These are phyloP conservation scores for Berberis thunbergii DNA, from an alignment of 164 flowering plant species.

Conservation along the genomic window DNA sequence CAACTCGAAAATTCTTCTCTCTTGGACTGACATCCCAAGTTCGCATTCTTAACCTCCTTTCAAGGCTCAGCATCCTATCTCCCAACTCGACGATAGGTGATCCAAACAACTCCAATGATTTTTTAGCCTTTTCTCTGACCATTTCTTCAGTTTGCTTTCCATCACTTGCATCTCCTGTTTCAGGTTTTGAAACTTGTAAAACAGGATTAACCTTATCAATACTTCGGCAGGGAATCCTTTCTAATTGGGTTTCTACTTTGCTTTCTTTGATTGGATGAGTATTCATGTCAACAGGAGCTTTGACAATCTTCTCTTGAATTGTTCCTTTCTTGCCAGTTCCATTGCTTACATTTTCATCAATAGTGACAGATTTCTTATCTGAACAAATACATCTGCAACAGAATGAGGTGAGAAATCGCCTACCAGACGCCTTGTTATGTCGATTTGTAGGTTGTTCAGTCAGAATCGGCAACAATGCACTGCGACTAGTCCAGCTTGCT, in stretches of 20 bases:
- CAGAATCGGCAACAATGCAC: constrained; percentile 25
- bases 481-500: constrained; percentile 65
- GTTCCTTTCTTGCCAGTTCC: constrained; percentile 6
- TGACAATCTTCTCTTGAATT: constrained; percentile 6
- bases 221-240: constrained; percentile 5
- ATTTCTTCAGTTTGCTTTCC: constrained; percentile 6
- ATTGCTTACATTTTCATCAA: constrained; percentile 10
- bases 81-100: constrained; percentile 27
- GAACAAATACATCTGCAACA: constrained; percentile 48
- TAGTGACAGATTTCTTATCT: constrained; percentile 38
- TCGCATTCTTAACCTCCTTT: constrained; percentile 29
- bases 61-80: constrained; percentile 20
- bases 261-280: constrained; percentile 5
- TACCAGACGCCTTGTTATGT: constrained; percentile 8
- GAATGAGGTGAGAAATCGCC: constrained; percentile 33
- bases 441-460: constrained; percentile 13
- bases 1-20: constrained; percentile 18
- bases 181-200: constrained; percentile 12
- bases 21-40: constrained; percentile 27
- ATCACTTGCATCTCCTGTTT: constrained; percentile 5
- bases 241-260: constrained; percentile 5
- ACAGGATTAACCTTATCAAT: constrained; percentile 4
- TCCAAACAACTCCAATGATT: constrained; percentile 52
- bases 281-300: constrained; percentile 7
- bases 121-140: constrained; percentile 17